Evolutionary conservation across 768 basidiomycete genomes (phyloP), one percentile per base, ranked within the genome.

Genomic region (Mycena capillaripes): DNA sequence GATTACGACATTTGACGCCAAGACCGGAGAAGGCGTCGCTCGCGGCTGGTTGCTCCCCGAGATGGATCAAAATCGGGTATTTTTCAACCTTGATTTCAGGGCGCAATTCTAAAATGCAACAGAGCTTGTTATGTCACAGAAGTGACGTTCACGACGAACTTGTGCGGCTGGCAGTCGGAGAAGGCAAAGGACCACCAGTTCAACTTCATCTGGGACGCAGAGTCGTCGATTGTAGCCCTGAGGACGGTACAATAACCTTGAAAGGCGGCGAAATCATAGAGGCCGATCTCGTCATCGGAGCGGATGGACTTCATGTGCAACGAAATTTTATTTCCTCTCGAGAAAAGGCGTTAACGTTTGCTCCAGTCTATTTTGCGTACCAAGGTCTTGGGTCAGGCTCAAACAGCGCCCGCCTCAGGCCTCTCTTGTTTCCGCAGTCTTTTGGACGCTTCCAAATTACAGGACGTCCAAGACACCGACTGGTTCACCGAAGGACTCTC

Each of bases 201-300:
- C 5, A 64, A 53, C 52, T 72, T 46, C 71, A 57, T 10, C 71
- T 68, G 1, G 61, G 61, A 16, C 36, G 19, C n/a, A 68, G 25
- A 34, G 66, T 72, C 14, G 7, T 68, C 52, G 60, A 46, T 2
- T 72, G 66, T 53, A 21, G 77, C 5, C 27, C 82, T 56, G 78
- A 85, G 11, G 71, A 44, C 0, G 82, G 81, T 7, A 76, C 75
- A 19, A 70, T 83, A 25, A 85, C 81, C 0, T 81, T 85, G 69
- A 74, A 78, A 48, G 78, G 75, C 1, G 85, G 85, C 19, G 77
- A 83, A 60, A 76, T 83, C 34, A 66, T 85, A 1, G 53, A 66
- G 1, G 78, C 80, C 5, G 83, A 85, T 58, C 70, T 85, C 36
- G 66, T 84, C 38, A 78, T 85, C 1, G 84, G 83, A 7, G 83